Base-by-base conservation (phyloP, 83 land plant genomes). In the Picea mariana region DNA sequence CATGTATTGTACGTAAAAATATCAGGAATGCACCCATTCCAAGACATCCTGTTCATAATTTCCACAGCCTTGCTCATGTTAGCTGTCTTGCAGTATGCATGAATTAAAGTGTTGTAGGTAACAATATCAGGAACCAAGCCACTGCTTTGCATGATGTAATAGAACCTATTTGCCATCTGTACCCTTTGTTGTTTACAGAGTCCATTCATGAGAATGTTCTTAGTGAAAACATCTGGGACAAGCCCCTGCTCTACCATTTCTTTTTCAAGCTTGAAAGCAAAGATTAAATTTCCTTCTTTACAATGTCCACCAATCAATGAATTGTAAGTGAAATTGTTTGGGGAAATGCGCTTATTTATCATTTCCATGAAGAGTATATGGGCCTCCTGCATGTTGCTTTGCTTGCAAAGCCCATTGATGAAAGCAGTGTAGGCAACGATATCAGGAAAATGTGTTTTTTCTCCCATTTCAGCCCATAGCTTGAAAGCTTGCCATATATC, bases 271-370 rank as follows among this genome's bases (percentile, higher is more conserved):
- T 83, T 79, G 78, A 85, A 61, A 17, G 92, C 96, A 49, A 89
- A 82, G 38, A 65, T n/a, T 11, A 91, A 44, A 42, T 83, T 85
- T 4, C 96, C 91, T 62, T 11, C 20, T 44, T 85, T 87, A 68
- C 93, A 92, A 40, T 89, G 85, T 13, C 90, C 91, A 83, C 59
- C 72, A 59, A 93, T 90, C 84, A 93, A 73, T 63, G 93, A 90
- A 52, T 92, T 93, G 49, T 89, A 93, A 12, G 89, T 81, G 63
- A 88, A 90, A 73, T 91, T 87, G 79, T 91, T 92, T 63, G 96
- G 96, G 13, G 85, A 79, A 21, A 89, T 62, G 40, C 89, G 89
- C 82, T 78, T 87, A 16, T 86, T 86, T 68, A 20, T 27, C 96
- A 93, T 93, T 64, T 88, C 81, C 26, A 31, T 42, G 24, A 88